Base-by-base conservation (phyloP, 2,329 filamentous ascomycete species). In the Verticillium albo-atrum region DNA sequence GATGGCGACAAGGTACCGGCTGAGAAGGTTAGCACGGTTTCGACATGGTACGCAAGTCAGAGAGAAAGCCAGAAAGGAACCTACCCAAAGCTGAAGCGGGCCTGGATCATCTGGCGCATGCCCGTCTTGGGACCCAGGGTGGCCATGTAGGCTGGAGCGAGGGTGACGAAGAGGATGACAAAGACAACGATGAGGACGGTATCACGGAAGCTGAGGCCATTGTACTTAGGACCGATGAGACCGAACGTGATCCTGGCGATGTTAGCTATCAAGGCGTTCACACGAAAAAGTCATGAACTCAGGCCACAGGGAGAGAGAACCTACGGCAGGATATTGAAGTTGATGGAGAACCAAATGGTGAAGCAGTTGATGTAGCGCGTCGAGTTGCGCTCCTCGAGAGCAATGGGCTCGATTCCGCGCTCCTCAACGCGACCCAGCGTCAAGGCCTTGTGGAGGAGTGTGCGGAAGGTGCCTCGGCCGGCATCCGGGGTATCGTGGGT, bases 71-170 rank as follows among this genome's bases (percentile, higher is more conserved):
- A 12, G 30, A 37, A n/a, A 35, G n/a, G 23, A 23, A 60, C 72
- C 57, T 71, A 82, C 76, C 83, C 85, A 67, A 87, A 89, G 47
- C 81, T 82, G 69, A 82, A 89, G 25, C 86, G 77, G 4, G 86
- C 85, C 64, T 86, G 84, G 7, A 89, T 80, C 79, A 89, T 86
- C 70, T 88, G 85, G 17, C 86, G 78, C 79, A 89, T 82, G 50
- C 85, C 86, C 10, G 84, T 87, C 70, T 81, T 82, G 4, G 85
- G 83, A 0, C 85, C 85, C 56, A 86, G 71, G 0, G 81, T 85
- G 50, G 79, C 79, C 27, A 88, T 73, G 65, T 82, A 86, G 3
- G 82, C 85, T 1, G 84, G 81, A 0, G 81, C 74, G 6, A 80
- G 61, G 0, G 81, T 81, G 1, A 81, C 82, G 27, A 87, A 64